These are phyloP conservation scores for Vitis rotundifolia DNA, from an alignment of 164 flowering plant species.

Conservation along the genomic window DNA sequence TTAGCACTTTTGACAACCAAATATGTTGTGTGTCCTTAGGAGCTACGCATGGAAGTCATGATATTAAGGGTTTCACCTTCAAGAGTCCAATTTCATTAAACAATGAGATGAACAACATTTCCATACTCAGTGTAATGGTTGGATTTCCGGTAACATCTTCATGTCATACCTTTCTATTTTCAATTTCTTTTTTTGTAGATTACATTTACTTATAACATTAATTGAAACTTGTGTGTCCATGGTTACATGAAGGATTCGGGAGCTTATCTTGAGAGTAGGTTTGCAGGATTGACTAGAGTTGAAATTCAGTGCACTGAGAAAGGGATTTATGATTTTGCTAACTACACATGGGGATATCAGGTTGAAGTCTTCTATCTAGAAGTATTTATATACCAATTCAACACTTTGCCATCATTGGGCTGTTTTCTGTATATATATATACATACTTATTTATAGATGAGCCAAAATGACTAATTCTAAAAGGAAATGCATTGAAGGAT, in stretches of 20 bases:
- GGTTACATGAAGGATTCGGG: constrained; percentile 29
- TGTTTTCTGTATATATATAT: neutral
- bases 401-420: neutral
- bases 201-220: neutral
- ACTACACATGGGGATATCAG: constrained; percentile 37
- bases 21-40: constrained; percentile 31
- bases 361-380: constrained; percentile 1
- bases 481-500: neutral
- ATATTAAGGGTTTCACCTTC: constrained; percentile 27
- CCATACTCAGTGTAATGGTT: constrained; percentile 70
- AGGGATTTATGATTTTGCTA: constrained; percentile 14
- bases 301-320: constrained; percentile 16
- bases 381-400: neutral
- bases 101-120: constrained; percentile 54
- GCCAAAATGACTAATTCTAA: neutral
- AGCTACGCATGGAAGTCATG: constrained; percentile 56
- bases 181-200: neutral
- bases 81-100: constrained; percentile 31
- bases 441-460: neutral
- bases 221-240: neutral
- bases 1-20: neutral
- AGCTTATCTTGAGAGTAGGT: constrained; percentile 33
- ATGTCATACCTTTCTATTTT: neutral
- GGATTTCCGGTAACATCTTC: constrained; percentile 64
- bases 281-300: constrained; percentile 23